phyloP scores from a whole-genome alignment of 2,329 filamentous ascomycete genomes.

The Diaporthe vexans region DNA sequence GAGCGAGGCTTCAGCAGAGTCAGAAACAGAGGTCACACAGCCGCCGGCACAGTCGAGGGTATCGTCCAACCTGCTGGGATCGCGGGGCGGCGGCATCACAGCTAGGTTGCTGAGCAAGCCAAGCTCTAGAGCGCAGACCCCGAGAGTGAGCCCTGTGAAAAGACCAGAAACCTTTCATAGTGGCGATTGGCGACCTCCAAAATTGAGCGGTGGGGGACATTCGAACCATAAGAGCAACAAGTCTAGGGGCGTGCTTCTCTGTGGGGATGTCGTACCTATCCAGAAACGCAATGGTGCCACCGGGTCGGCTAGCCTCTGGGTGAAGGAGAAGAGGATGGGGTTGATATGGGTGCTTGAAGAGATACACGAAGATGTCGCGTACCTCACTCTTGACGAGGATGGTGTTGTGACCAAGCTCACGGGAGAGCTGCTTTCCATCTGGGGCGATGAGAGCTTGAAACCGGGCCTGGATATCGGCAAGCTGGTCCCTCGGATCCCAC shows the following conservation, averaged over 20 bases:
- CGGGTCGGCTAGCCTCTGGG: conserved; percentile 96
- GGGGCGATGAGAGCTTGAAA: conserved; percentile 78
- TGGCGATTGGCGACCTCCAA: conserved; percentile 67
- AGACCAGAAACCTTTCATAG: conserved; percentile 75
- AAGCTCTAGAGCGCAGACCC: conserved; percentile 67
- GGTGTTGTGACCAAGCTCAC: conserved; percentile 78
- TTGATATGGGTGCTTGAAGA: conserved; percentile 98
- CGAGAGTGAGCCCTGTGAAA: conserved; percentile 66
- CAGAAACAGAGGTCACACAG: conserved; percentile 52
- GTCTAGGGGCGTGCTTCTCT: conserved; percentile 82
- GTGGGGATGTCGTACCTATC: conserved; percentile 98
- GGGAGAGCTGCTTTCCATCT: conserved; percentile 88
- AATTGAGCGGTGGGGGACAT: conserved; percentile 59
- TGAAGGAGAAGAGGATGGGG: conserved; percentile 95
- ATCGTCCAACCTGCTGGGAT: conserved; percentile 73
- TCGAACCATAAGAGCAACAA: conserved; percentile 79
- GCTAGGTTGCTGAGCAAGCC: conserved; percentile 91
- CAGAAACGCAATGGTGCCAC: conserved; percentile 94
- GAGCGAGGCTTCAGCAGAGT: conserved; percentile 54
- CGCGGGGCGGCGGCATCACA: conserved; percentile 81
- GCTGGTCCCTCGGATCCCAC: conserved; percentile 86
- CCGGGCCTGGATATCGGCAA: conserved; percentile 81
- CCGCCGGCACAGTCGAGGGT: conserved; percentile 54
- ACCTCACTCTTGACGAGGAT: conserved; percentile 81
- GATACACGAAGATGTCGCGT: conserved; percentile 93